Evolutionary conservation across 2,329 filamentous ascomycete genomes (phyloP).

Genomic region (Stemphylium lycopersici): DNA sequence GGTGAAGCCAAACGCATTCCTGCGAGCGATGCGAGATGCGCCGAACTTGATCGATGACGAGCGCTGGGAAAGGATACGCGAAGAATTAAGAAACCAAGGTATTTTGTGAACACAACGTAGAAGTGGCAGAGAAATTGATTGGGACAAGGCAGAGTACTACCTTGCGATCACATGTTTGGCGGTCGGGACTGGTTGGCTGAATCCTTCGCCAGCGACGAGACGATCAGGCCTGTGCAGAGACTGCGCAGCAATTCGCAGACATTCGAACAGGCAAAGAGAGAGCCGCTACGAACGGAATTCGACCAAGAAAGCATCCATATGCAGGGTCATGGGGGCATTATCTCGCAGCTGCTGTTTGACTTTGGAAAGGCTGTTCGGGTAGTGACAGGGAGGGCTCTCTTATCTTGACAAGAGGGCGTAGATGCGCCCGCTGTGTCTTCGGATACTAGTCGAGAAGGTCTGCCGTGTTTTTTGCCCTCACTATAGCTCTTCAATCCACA

Average conservation of each 20-base stretch:
- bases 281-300: too few relatives aligned
- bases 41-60: constrained; percentile 15
- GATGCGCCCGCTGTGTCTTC: too few relatives aligned
- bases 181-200: neutral
- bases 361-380: neutral
- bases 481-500: too few relatives aligned
- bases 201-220: neutral
- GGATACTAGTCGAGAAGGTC: too few relatives aligned
- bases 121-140: neutral
- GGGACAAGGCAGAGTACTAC: neutral
- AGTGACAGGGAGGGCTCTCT: neutral
- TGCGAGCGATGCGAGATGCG: neutral
- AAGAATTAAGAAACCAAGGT: constrained; percentile 4
- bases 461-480: too few relatives aligned
- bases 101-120: neutral
- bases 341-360: neutral
- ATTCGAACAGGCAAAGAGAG: too few relatives aligned
- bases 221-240: neutral
- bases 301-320: neutral
- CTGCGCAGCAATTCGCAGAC: too few relatives aligned
- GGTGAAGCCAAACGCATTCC: neutral
- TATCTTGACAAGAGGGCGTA: too few relatives aligned
- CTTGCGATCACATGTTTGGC: constrained; percentile 3
- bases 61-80: constrained; percentile 8
- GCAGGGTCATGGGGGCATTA: neutral